Base-by-base conservation (phyloP, 495 filamentous ascomycete species). In the Aspergillus indologenus region DNA sequence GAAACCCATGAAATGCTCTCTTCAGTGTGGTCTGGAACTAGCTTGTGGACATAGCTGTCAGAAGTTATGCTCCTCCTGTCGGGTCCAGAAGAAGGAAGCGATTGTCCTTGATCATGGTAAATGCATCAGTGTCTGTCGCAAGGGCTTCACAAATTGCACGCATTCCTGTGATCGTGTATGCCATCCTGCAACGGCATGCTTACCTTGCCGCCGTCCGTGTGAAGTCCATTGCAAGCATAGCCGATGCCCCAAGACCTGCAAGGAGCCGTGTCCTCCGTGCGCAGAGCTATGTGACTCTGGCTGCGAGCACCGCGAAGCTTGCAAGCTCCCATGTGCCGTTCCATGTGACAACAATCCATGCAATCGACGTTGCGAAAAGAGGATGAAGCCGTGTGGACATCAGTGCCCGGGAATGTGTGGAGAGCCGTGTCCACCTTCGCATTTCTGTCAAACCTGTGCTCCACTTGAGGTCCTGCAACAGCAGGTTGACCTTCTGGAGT, bases 361-460 rank as follows among this genome's bases (percentile, higher is more conserved):
- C 62, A 87, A 62, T 62, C 65, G n/a, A 26, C 46, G 56, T 9
- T 58, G 56, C 21, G 29, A 50, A 5, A 71, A 78, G 20, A 45
- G 51, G 1, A 69, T 91, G 2, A 18, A 23, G 45, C 45, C 45
- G 0, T 92, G 89, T 57, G 85, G 86, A 0, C 86, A 89, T 61
- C 83, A 72, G 69, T 85, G 83, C 58, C 87, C 87, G 0, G 79
- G 78, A 4, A 60, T 87, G 17, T 88, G 84, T 56, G 83, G 86
- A 0, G 87, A 90, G 60, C 53, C 57, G 0, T 90, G 86, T 58
- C 85, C 85, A 4, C 49, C 65, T 19, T 46, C 53, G 5, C 61
- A 65, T 12, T 81, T 75, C 50, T 89, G 87, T 60, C 84, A 85
- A 55, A 48, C 65, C 0, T 87, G 84, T 59, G 71, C 63, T 7